Base-by-base conservation (phyloP, 352 stramenopile genomes). In the Blastocystis sp. region DNA sequence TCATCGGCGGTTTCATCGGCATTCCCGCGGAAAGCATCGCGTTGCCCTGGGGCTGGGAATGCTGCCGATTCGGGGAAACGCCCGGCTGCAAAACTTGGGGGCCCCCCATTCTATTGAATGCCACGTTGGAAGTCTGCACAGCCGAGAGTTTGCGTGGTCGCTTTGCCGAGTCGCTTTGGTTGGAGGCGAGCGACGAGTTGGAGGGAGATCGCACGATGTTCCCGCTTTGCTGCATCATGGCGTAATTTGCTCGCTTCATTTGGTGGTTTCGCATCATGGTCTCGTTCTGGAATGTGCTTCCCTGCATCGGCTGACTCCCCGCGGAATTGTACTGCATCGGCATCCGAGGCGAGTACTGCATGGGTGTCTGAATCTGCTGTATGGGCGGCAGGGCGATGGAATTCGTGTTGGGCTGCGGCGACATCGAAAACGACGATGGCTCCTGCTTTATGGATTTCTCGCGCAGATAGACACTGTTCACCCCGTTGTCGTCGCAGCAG, bases 391-490 rank as follows among this genome's bases (percentile, higher is more conserved):
- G 62, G 62, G 11, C 62, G 62, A 17, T 69, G 23, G 0, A 10
- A 17, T 21, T 69, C 62, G 11, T 34, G 23, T 1, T 21, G 62
- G 1, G 40, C n/a, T 2, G 62, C 2, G n/a, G 40, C 34, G 1
- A 10, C 21, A 17, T 21, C 21, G 11, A 21, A 61, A 28, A 41
- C 10, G 62, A 1, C 62, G 11, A 69, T 69, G 11, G 21, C 62
- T 17, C 52, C 9, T 62, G n/a, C 1, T 43, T 17, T n/a, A 9
- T 61, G 45, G 10, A 21, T 23, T 79, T 40, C 9, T 60, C 11
- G 19, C 38, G 17, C 69, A 79, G 53, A 23, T 79, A 79, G 41
- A 79, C 69, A 17, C 43, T 53, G 53, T 79, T 79, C 41, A 79
- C 43, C 5, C 38, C 5, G 69, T 79, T 61, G 21, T 79, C 69